Base-by-base conservation (phyloP, 1,284 basidiomycete genomes). In the Fistulinella staudtii region DNA sequence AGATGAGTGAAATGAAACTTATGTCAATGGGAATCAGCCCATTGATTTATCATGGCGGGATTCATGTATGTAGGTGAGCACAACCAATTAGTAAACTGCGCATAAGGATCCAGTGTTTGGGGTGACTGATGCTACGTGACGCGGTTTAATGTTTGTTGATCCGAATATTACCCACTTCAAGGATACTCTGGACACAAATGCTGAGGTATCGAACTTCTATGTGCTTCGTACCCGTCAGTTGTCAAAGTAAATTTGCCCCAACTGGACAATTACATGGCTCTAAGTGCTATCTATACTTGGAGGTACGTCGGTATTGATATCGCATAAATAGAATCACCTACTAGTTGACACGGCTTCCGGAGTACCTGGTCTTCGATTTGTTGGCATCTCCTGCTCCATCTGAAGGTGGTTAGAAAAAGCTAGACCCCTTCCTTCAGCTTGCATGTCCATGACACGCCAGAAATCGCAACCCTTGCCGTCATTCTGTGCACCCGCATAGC, bases 381-480 rank as follows among this genome's bases (percentile, higher is more conserved):
- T 20, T 6, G 18, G 10, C 27, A 15, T 23, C 17, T 21, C 29
- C 49, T 31, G 24, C 5, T 36, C n/a, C n/a, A n/a, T n/a, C n/a
- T n/a, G n/a, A n/a, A n/a, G n/a, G n/a, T n/a, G n/a, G n/a, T n/a
- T 56, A 15, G 60, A 52, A 14, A 66, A 62, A 41, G 71, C 65
- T 9, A 79, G 73, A 1, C 84, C 81, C 55, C 91, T 70, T 13
- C 83, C 82, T 63, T 94, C 92, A 5, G 69, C 73, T 41, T 72
- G 63, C 68, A 88, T 79, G 64, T 94, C 83, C 74, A 95, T 75
- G 15, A 87, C 70, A 55, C 79, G 81, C 80, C 91, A 94, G 52
- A 82, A 82, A 21, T 79, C 77, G 57, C 93, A 96, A 0, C 85
- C 86, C 64, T 92, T 90, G 18, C 89, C 82, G 15, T 89, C 82